These are phyloP conservation scores for Melanopsichium pennsylvanicum DNA, from an alignment of 1,284 basidiomycete species.

Conservation along the genomic window DNA sequence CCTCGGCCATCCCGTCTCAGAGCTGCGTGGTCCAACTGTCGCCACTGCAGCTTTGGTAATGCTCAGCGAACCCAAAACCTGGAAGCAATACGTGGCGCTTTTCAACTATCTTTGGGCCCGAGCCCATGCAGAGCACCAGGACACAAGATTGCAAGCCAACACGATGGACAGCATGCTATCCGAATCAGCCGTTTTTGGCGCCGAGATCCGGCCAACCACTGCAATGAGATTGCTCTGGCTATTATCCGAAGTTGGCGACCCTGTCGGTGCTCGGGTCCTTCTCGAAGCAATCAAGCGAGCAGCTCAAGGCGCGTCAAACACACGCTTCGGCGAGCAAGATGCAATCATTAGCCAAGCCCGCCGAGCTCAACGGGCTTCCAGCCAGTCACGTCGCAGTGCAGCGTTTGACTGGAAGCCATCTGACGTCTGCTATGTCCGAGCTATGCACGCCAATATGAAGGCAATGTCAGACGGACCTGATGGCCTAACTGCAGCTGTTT, in stretches of 20 bases:
- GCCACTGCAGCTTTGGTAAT: not conserved
- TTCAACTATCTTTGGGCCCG: constrained; percentile 42
- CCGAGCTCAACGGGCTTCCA: not conserved
- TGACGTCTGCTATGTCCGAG: constrained; percentile 15
- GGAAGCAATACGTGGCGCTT: constrained; percentile 12
- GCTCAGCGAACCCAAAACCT: not conserved
- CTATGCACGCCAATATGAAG: constrained; percentile 16
- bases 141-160: not conserved
- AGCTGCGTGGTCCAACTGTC: constrained; percentile 4
- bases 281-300: constrained; percentile 29
- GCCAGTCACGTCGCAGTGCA: not conserved
- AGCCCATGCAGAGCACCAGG: constrained; percentile 5
- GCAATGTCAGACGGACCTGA: constrained; percentile 2
- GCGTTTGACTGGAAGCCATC: constrained; percentile 15
- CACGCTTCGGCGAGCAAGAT: not conserved
- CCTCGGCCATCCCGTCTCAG: not conserved
- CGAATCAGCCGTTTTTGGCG: constrained; percentile 9
- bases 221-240: constrained; percentile 15
- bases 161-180: not conserved
- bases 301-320: not conserved
- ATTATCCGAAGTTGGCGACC: constrained; percentile 13
- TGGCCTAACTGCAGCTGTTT: constrained; percentile 18
- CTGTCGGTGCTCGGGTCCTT: constrained; percentile 17
- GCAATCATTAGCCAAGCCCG: constrained; percentile 1
- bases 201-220: not conserved